Evolutionary conservation across 2,329 filamentous ascomycete genomes (phyloP).

Genomic region (Talaromyces atroroseus): DNA sequence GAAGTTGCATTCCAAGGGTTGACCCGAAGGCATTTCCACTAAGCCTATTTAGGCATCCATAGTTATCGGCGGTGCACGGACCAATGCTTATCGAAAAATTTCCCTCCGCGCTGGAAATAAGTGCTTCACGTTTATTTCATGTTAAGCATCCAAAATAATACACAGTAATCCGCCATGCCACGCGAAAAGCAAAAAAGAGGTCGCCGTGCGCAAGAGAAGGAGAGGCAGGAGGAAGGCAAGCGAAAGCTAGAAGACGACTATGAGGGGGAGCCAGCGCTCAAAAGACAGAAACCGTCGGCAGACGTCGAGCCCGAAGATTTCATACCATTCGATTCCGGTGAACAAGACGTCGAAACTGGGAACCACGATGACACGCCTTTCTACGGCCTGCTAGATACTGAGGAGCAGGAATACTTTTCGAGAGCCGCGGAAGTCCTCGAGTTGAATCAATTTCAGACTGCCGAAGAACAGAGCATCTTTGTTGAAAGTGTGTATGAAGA

Average conservation of each 20-base stretch:
- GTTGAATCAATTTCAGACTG: slow-evolving; percentile 73
- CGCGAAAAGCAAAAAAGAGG: slow-evolving; percentile 45
- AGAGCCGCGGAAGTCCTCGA: slow-evolving; percentile 85
- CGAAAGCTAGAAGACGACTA: slow-evolving; percentile 30
- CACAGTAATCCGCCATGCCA: slow-evolving; percentile 32
- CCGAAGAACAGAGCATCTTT: slow-evolving; percentile 66
- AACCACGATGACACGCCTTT: slow-evolving; percentile 61
- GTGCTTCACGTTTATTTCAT: neutral
- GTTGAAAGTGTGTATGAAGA: slow-evolving; percentile 80
- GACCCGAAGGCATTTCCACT: too few relatives aligned
- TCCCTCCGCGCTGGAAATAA: slow-evolving; percentile 2
- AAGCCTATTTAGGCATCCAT: neutral
- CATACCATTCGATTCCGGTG: slow-evolving; percentile 30
- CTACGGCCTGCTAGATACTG: slow-evolving; percentile 85
- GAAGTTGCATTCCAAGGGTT: too few relatives aligned
- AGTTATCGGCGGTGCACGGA: slow-evolving; percentile 25
- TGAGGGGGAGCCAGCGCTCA: slow-evolving; percentile 28
- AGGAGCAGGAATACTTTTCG: slow-evolving; percentile 95
- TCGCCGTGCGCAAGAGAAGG: slow-evolving; percentile 39
- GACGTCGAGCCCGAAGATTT: slow-evolving; percentile 24
- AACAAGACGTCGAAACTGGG: slow-evolving; percentile 19
- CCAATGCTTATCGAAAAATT: slow-evolving; percentile 35
- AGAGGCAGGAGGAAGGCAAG: slow-evolving; percentile 33
- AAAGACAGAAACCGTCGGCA: slow-evolving; percentile 34
- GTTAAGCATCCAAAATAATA: neutral